Base-by-base conservation (phyloP, 169 alveolate species). In the Theileria equi region DNA sequence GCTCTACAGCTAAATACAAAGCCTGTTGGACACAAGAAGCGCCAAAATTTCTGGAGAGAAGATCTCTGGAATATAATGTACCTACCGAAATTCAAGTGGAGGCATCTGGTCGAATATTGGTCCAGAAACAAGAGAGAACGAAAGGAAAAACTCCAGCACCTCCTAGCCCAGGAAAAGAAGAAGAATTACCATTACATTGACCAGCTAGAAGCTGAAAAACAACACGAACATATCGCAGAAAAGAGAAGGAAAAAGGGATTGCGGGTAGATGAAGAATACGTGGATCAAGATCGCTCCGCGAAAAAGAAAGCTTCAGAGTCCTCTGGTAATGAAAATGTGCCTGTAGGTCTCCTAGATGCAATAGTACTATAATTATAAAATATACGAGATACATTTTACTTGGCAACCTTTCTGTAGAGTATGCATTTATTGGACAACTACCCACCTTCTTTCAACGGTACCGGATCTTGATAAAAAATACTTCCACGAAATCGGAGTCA, bases 51-150 rank as follows among this genome's bases (percentile, higher is more conserved):
- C 40, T 89, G 94, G 89, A 64, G 90, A 40, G 97, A 94, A 49
- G 96, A 91, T 59, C 81, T 91, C 19, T 93, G 98, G 98, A 91
- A 88, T 80, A 82, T 93, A 7, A 89, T 82, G 69, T 92, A 91
- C 78, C 89, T 94, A 26, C 93, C 95, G 29, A 84, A 82, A 53
- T 91, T 91, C 82, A 92, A 92, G 62, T 94, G 97, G 97, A 53
- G 49, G 25, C 77, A 85, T 38, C 64, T 85, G 36, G 60, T 66
- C 47, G 86, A 53, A 16, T 77, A 77, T 68, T 45, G 71, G 58
- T 63, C 53, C 23, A 23, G 36, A 8, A 31, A 65, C 47, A 36
- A 47, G 28, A 49, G 60, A 26, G 81, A 67, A 21, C 32, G 81
- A 13, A 77, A 67, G 68, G 86, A 65, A 61, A 55, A 77, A 64